Percentiles rank a stretch among this genome's conserved stretches.
phyloP scores from a whole-genome alignment of 225 moss, liverwort and hornwort genomes.

The Neckera pumila region DNA sequence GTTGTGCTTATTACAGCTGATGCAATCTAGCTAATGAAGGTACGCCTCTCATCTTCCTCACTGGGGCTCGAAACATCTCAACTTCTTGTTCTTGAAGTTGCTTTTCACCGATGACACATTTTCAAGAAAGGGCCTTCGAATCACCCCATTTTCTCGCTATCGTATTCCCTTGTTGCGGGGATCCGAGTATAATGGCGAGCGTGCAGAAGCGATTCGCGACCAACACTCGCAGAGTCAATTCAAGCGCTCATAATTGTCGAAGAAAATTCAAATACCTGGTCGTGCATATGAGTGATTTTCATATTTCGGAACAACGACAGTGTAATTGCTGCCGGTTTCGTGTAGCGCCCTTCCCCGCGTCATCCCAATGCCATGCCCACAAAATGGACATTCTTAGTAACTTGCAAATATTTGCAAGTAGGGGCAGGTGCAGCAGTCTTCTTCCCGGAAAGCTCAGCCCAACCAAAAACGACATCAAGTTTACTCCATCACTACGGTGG shows the following conservation, averaged over 20 bases:
- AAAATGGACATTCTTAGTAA: neutral
- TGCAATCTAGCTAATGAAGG: neutral
- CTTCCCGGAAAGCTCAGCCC: neutral
- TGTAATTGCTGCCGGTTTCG: neutral
- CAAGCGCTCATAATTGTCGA: neutral
- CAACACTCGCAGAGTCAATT: neutral
- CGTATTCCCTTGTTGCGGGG: neutral
- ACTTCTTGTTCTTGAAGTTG: neutral
- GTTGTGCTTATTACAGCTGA: neutral
- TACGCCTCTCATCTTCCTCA: neutral
- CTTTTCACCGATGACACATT: neutral
- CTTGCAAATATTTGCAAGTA: neutral
- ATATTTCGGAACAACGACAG: neutral
- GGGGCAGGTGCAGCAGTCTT: neutral
- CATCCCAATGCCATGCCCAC: neutral
- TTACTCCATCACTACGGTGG: neutral
- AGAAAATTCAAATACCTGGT: neutral
- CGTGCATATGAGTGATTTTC: neutral
- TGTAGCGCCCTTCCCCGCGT: neutral
- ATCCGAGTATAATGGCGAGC: neutral
- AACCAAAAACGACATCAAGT: neutral
- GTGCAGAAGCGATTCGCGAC: neutral
- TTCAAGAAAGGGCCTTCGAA: neutral
- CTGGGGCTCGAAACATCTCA: neutral
- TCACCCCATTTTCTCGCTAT: neutral